Conservation (phyloP, 164 flowering plant genomes). For the Buxus sempervirens region DNA sequence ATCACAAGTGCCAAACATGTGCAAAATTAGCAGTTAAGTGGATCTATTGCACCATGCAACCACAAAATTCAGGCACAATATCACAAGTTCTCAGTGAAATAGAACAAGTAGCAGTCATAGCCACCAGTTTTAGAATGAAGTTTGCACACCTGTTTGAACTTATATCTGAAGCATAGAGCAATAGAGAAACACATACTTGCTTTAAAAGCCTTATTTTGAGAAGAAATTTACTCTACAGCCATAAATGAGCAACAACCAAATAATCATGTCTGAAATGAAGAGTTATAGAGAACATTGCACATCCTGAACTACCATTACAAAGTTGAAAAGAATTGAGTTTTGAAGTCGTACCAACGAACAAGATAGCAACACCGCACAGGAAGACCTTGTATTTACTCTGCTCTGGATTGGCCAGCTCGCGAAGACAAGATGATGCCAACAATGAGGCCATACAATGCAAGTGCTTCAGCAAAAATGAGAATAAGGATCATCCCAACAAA, state of each 20-base stretch:
- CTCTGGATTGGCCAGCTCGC: slow-evolving; percentile 26
- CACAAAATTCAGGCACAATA: neutral
- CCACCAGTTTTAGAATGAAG: neutral
- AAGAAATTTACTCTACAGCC: neutral
- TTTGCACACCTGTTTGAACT: slow-evolving; percentile 1
- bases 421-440: slow-evolving; percentile 33
- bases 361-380: neutral
- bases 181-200: neutral
- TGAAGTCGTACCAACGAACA: neutral
- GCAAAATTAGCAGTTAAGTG: too few species aligned
- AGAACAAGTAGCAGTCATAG: neutral
- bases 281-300: neutral
- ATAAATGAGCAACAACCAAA: neutral
- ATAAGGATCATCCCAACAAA: slow-evolving; percentile 35
- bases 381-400: slow-evolving; percentile 5
- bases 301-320: neutral
- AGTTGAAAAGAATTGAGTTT: neutral
- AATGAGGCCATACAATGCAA: slow-evolving; percentile 34
- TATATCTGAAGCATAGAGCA: slow-evolving; percentile 12
- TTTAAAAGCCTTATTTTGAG: slow-evolving; percentile 10
- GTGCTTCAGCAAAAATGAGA: slow-evolving; percentile 34
- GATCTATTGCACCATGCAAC: neutral
- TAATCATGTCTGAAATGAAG: neutral
- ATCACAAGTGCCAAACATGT: too few species aligned
- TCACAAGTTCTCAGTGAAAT: neutral